These are phyloP conservation scores for Chaetothyriales sp. DNA, from an alignment of 2,329 filamentous ascomycete species.

Conservation along the genomic window DNA sequence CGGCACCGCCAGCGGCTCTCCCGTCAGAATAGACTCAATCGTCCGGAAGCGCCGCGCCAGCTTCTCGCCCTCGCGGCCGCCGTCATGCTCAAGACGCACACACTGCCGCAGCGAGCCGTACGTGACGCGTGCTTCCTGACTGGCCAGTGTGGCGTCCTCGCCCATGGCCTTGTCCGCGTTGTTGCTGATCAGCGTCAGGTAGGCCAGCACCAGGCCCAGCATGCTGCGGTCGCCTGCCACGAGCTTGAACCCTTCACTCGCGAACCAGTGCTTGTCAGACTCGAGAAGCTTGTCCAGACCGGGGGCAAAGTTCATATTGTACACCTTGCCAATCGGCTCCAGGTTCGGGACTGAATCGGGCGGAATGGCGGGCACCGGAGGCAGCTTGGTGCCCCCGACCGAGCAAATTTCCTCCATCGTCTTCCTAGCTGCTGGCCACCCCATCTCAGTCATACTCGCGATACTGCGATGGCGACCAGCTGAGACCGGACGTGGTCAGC, in stretches of 20 bases:
- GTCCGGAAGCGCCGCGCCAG: constrained; percentile 18
- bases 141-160: constrained; percentile 12
- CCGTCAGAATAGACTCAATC: constrained; percentile 14
- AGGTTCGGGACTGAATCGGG: constrained; percentile 40
- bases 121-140: constrained; percentile 34
- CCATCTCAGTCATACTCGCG: constrained; percentile 12
- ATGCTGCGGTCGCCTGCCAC: constrained; percentile 44
- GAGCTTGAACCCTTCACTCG: constrained; percentile 37
- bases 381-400: constrained; percentile 37
- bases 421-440: constrained; percentile 27
- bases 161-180: constrained; percentile 7
- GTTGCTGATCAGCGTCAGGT: constrained; percentile 36
- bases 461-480: constrained; percentile 1
- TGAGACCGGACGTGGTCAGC: neutral
- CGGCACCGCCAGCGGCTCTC: constrained; percentile 9
- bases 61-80: constrained; percentile 20
- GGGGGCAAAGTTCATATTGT: constrained; percentile 60
- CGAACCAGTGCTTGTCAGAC: constrained; percentile 59
- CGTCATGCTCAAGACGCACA: constrained; percentile 25
- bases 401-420: constrained; percentile 60
- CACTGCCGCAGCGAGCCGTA: constrained; percentile 46
- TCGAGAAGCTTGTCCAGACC: constrained; percentile 67
- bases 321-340: constrained; percentile 58
- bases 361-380: constrained; percentile 39
- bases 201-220: constrained; percentile 53